A percentile compares a stretch with the other conserved stretches of the same genome.
Evolutionary conservation across 768 basidiomycete genomes (phyloP).

Genomic region (Boletus tylopilopsis): DNA sequence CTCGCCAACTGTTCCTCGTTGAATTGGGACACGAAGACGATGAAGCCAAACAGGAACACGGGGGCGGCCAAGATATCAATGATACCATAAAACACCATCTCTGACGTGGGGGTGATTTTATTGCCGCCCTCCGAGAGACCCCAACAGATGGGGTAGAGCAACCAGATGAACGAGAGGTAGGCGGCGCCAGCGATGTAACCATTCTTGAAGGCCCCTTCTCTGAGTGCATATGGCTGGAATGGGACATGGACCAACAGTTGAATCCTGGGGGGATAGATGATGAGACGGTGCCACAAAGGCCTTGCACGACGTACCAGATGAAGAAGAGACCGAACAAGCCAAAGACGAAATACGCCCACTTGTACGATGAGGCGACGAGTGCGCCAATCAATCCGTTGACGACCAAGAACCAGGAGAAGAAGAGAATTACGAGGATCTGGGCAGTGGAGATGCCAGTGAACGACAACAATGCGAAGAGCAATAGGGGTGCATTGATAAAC

Average conservation of each 20-base stretch:
- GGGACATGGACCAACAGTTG: conserved; percentile 27
- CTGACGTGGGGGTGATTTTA: conserved; percentile 45
- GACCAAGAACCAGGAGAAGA: conserved; percentile 45
- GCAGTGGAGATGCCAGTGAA: conserved; percentile 46
- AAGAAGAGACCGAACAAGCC: conserved; percentile 45
- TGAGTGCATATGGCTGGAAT: conserved; percentile 17
- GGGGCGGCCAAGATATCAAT: conserved; percentile 39
- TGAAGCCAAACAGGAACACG: conserved; percentile 34
- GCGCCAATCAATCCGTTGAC: conserved; percentile 47
- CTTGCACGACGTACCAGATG: conserved; percentile 38
- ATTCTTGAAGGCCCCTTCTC: conserved; percentile 18
- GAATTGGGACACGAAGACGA: conserved; percentile 12
- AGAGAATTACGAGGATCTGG: conserved; percentile 38
- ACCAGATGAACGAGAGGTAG: conserved; percentile 51
- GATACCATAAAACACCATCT: conserved; percentile 56
- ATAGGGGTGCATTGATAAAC: conserved; percentile 52
- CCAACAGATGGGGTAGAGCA: conserved; percentile 58
- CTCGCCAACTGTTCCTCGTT: background rate
- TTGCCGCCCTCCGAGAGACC: conserved; percentile 51
- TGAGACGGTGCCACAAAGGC: background rate
- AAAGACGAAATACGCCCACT: conserved; percentile 50
- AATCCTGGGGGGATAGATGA: conserved; percentile 20
- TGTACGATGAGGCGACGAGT: conserved; percentile 48
- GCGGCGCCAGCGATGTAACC: conserved; percentile 35
- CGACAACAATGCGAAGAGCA: conserved; percentile 45